Percentiles rank a stretch among this genome's conserved stretches.
Conservation (phyloP, 768 basidiomycete genomes). For the Russula dissimulans region DNA sequence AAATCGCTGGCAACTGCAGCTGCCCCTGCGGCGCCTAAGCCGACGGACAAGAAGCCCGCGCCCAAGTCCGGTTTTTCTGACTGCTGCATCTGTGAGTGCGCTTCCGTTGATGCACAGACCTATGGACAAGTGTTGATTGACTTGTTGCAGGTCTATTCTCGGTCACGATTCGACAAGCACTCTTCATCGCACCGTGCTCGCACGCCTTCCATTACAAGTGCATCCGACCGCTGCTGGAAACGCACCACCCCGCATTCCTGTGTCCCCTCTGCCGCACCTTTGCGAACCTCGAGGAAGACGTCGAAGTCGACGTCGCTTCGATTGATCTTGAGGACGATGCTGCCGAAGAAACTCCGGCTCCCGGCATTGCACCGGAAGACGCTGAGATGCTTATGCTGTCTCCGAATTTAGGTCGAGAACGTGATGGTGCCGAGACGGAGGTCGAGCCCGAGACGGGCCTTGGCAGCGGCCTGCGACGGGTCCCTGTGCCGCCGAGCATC, state of each 20-base stretch:
- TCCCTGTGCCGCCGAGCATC: conserved; percentile 11
- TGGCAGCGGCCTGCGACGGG: conserved; percentile 1
- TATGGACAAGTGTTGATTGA: background rate
- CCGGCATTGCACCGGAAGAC: background rate
- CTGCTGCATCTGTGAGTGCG: conserved; percentile 82
- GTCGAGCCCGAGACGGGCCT: conserved; percentile 9
- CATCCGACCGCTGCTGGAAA: conserved; percentile 79
- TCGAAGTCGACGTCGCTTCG: conserved; percentile 49
- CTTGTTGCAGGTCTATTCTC: conserved; percentile 51
- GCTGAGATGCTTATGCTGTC: conserved; percentile 12
- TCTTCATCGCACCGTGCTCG: conserved; percentile 97
- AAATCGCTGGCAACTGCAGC: conserved; percentile 45
- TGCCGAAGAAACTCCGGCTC: background rate
- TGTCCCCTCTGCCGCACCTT: conserved; percentile 94
- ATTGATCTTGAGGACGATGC: conserved; percentile 2
- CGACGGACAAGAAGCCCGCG: conserved; percentile 20
- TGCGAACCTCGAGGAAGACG: conserved; percentile 92
- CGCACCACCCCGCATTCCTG: conserved; percentile 88
- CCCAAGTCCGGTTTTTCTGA: conserved; percentile 50
- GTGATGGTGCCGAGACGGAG: conserved; percentile 15
- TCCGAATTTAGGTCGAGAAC: conserved; percentile 5
- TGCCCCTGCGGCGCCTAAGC: conserved; percentile 22
- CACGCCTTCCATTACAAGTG: conserved; percentile 98
- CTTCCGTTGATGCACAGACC: background rate
- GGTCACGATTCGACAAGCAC: conserved; percentile 88